phyloP scores from a whole-genome alignment of 768 basidiomycete species.

The Boletus subcaerulescens region DNA sequence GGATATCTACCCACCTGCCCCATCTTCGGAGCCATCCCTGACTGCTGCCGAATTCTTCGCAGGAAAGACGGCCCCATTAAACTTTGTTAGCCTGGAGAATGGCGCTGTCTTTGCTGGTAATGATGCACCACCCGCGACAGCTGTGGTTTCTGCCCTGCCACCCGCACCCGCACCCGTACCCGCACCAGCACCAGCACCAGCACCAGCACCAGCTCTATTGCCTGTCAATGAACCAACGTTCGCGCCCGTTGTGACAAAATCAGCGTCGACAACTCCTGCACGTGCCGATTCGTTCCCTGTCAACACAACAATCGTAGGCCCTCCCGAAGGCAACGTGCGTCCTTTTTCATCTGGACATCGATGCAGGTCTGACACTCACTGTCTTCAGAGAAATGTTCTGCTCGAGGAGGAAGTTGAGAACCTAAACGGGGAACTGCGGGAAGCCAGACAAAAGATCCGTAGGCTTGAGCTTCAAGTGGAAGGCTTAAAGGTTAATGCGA shows the following conservation, averaged over 20 bases:
- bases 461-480: constrained; percentile 83
- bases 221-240: constrained; percentile 33
- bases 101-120: constrained; percentile 44
- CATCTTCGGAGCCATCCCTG: constrained; percentile 75
- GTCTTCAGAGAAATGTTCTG: constrained; percentile 15
- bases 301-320: not conserved
- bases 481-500: constrained; percentile 67
- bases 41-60: constrained; percentile 83
- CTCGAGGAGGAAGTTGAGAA: constrained; percentile 58
- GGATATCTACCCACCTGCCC: constrained; percentile 94
- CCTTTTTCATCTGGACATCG: not conserved
- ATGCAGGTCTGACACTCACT: not conserved
- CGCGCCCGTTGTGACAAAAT: constrained; percentile 31
- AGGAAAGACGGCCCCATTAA: constrained; percentile 76
- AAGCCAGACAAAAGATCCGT: constrained; percentile 78
- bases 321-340: constrained; percentile 32
- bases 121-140: constrained; percentile 21
- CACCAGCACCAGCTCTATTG: constrained; percentile 18
- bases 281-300: constrained; percentile 14
- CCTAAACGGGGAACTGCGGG: constrained; percentile 66
- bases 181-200: constrained; percentile 10
- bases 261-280: constrained; percentile 23
- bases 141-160: constrained; percentile 29
- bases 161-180: constrained; percentile 16
- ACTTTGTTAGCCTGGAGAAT: constrained; percentile 77